These are phyloP conservation scores for Edaphochlamys debaryana DNA, from an alignment of 139 green algal species.

Conservation along the genomic window DNA sequence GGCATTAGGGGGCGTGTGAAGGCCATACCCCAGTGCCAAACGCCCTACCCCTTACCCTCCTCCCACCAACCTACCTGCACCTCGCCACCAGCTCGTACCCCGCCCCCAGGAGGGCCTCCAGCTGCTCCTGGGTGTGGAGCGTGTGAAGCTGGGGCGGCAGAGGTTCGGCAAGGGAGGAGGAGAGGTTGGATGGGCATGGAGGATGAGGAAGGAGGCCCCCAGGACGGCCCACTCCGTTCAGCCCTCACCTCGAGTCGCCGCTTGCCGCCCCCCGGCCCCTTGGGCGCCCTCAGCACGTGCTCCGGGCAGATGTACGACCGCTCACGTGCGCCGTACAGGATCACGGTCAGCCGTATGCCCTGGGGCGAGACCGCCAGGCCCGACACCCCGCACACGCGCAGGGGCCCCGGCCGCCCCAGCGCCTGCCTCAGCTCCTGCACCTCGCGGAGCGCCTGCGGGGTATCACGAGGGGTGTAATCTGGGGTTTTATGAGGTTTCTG, in stretches of 20 bases:
- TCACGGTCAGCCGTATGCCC: background rate
- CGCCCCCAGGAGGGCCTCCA: background rate
- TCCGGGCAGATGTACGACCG: constrained; percentile 7
- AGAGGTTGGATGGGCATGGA: background rate
- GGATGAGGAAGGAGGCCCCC: background rate
- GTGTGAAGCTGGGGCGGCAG: background rate
- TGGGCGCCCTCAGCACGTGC: background rate
- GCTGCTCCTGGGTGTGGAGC: background rate
- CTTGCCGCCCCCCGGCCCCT: background rate
- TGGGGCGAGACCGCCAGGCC: background rate
- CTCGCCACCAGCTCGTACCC: background rate
- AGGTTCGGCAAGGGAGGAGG: background rate
- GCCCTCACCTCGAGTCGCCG: background rate
- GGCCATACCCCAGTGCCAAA: background rate
- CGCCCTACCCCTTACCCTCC: background rate
- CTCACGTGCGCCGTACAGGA: background rate
- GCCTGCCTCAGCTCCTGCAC: background rate
- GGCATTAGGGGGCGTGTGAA: background rate
- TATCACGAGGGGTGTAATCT: no score
- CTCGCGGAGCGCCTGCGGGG: background rate
- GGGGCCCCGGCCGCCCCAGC: background rate
- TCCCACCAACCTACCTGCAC: background rate
- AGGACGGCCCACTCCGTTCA: no score
- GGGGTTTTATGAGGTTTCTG: no score
- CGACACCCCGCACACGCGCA: background rate